A percentile compares a stretch with the other conserved stretches of the same genome.
Conservation (phyloP, 768 basidiomycete species). For the Pleurotus tuoliensis region DNA sequence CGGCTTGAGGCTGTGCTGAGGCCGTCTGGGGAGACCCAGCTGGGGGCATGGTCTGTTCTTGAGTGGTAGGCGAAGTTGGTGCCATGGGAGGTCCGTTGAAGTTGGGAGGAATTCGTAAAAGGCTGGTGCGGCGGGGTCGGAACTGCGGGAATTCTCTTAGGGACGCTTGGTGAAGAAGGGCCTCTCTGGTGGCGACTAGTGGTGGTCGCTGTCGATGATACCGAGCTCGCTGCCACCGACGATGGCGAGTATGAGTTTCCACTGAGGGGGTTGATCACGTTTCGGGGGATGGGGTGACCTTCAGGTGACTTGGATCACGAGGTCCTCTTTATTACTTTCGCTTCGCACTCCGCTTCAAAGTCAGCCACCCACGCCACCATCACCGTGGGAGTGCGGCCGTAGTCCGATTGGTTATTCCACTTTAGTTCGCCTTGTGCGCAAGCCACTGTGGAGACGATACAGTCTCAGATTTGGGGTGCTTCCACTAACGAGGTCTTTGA, state of each 20-base stretch:
- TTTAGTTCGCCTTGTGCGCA: too few relatives aligned
- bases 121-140: too few relatives aligned
- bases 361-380: slow-evolving; percentile 3
- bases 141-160: too few relatives aligned
- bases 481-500: too few relatives aligned
- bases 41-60: background rate
- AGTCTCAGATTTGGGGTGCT: too few relatives aligned
- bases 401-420: too few relatives aligned
- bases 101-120: too few relatives aligned
- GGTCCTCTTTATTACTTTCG: slow-evolving; percentile 1
- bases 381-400: background rate
- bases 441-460: too few relatives aligned
- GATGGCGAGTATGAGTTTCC: background rate
- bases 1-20: background rate
- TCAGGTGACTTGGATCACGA: slow-evolving; percentile 9
- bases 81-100: background rate
- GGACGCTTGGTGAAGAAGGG: too few relatives aligned
- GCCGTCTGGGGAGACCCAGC: background rate
- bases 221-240: background rate
- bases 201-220: background rate
- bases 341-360: slow-evolving; percentile 1
- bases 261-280: slow-evolving; percentile 4
- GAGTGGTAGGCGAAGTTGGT: background rate
- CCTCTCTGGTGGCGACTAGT: background rate
- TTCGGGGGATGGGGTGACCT: slow-evolving; percentile 5